Base-by-base conservation (phyloP, 2,329 filamentous ascomycete species). In the Sporothrix pallida region DNA sequence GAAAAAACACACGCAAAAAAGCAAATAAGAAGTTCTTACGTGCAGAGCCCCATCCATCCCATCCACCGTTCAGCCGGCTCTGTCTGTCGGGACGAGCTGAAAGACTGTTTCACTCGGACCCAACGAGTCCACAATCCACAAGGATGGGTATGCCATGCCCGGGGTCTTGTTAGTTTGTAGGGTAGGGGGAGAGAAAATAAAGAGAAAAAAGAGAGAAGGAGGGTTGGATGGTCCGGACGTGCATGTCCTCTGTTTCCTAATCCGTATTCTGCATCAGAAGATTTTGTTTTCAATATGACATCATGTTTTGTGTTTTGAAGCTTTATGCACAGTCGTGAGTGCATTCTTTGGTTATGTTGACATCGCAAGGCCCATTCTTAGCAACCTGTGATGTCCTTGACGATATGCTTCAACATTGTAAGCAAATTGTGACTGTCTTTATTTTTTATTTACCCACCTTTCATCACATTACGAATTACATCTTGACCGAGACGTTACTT, bases 11-110 rank as follows among this genome's bases (percentile, higher is more conserved):
- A 48, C 4, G 6, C n/a, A 44, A 67, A 20, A 15, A 65, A 9
- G n/a, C 15, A 20, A 44, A 23, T 20, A 63, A 63, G 46, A 52
- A 50, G 44, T 31, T 65, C 31, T 60, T 48, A 17, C 23, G n/a
- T 48, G 46, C 67, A 73, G 72, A 56, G 58, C 72, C 72, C 72
- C 72, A 68, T 70, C 48, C 58, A 42, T n/a, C 67, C 48, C 67
- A 42, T 54, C 67, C 67, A 56, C 54, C 63, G 60, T 72, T 74
- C 73, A 74, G 73, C 73, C 70, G 70, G 63, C 73, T 63, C 56
- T 70, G 70, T 46, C 73, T 63, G 70, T 56, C 70, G 52, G 69
- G 54, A 54, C 70, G 31, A 72, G 73, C 73, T 74, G 73, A 74
- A 74, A 72, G 60, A 23, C 13, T 48, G 67, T 73, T 65, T 67